phyloP scores from a whole-genome alignment of 805 yeast species.

The Teunomyces pallodes region DNA sequence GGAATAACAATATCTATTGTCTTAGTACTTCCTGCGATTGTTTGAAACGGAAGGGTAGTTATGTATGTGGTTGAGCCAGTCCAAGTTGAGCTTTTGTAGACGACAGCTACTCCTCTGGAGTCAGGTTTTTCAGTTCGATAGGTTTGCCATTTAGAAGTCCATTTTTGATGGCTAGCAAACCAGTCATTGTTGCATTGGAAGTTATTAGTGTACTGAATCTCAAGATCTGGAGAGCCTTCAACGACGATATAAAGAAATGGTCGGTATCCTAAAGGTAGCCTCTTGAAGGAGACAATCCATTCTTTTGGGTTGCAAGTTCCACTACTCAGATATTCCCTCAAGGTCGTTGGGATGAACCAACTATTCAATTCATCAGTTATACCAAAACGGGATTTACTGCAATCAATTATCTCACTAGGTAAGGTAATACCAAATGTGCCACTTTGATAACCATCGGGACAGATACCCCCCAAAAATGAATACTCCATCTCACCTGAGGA shows the following conservation, averaged over 20 bases:
- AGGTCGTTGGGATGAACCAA: background rate
- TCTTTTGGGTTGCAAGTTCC: background rate
- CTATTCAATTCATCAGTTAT: background rate
- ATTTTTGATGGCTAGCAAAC: background rate
- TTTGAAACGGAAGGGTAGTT: background rate
- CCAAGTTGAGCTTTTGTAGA: background rate
- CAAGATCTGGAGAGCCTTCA: background rate
- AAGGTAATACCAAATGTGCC: background rate
- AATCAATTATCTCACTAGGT: background rate
- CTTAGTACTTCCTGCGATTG: background rate
- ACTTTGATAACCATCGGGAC: background rate
- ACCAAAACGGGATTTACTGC: background rate
- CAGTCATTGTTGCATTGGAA: background rate
- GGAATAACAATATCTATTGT: background rate
- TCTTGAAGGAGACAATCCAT: too few relatives aligned
- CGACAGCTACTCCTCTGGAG: background rate
- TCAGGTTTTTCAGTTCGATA: background rate
- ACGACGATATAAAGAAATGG: background rate
- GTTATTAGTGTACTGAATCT: background rate
- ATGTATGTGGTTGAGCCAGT: background rate
- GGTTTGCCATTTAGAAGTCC: background rate
- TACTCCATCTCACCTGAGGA: background rate
- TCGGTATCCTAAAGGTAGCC: background rate
- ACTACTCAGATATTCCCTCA: background rate
- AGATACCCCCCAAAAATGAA: background rate